Conservation (phyloP, 352 stramenopile species). For the Elongisporangium anandrum region DNA sequence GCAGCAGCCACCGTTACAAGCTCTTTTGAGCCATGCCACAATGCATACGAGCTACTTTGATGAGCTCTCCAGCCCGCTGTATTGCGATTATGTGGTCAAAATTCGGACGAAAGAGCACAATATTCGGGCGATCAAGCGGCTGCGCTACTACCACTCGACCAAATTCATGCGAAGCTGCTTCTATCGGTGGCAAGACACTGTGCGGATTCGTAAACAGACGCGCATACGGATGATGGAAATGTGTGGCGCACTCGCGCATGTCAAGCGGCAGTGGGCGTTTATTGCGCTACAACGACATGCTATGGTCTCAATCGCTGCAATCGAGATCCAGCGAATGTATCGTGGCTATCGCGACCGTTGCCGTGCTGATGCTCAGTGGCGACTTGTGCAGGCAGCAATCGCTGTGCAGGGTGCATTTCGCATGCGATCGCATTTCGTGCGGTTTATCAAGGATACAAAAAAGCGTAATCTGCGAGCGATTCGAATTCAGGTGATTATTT, state of each 20-base stretch:
- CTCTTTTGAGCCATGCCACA: slow-evolving; percentile 31
- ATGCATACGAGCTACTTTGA: slow-evolving; percentile 48
- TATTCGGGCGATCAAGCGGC: slow-evolving; percentile 36
- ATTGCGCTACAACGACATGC: slow-evolving; percentile 27
- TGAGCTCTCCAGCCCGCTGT: slow-evolving; percentile 47
- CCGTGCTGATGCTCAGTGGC: slow-evolving; percentile 25
- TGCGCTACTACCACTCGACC: slow-evolving; percentile 49
- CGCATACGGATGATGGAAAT: slow-evolving; percentile 24
- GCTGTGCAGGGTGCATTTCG: slow-evolving; percentile 61
- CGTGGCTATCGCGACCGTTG: slow-evolving; percentile 40
- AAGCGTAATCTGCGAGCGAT: slow-evolving; percentile 43
- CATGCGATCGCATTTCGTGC: slow-evolving; percentile 54
- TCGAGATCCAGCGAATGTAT: slow-evolving; percentile 61
- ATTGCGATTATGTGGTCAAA: slow-evolving; percentile 44
- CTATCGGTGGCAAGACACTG: slow-evolving; percentile 26
- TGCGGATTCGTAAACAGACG: slow-evolving; percentile 26
- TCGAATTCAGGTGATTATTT: slow-evolving; percentile 28
- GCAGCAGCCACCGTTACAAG: slow-evolving; percentile 32
- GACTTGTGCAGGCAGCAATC: slow-evolving; percentile 43
- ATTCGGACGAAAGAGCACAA: slow-evolving; percentile 44
- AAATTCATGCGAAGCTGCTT: slow-evolving; percentile 36
- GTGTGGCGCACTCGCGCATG: slow-evolving; percentile 22
- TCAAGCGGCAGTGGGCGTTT: slow-evolving; percentile 36
- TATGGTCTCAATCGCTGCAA: slow-evolving; percentile 42
- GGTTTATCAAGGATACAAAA: slow-evolving; percentile 33